phyloP scores from a whole-genome alignment of 208 protist genomes.

The Phytomonas francai region DNA sequence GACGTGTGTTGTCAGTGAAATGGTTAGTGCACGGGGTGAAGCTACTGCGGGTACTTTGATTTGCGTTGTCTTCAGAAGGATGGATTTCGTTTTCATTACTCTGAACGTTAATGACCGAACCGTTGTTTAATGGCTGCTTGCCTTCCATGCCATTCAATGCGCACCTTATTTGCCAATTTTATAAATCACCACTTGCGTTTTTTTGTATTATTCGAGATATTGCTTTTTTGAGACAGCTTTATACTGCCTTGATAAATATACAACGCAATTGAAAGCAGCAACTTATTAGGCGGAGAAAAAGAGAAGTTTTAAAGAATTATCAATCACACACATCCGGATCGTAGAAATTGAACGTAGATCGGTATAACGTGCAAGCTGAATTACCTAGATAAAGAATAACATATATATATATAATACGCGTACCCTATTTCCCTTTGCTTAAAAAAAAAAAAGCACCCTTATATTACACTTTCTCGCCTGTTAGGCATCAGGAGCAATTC shows the following conservation, averaged over 20 bases:
- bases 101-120: not conserved
- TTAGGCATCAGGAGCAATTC: not conserved
- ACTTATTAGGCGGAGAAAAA: not conserved
- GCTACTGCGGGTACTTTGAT: not conserved
- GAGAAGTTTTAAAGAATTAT: not conserved
- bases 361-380: not conserved
- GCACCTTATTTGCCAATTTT: no score
- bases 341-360: not conserved
- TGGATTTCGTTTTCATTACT: not conserved
- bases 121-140: not conserved
- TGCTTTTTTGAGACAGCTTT: not conserved
- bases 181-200: not conserved
- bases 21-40: not conserved
- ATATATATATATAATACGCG: not conserved
- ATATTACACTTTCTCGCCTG: not conserved
- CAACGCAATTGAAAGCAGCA: not conserved
- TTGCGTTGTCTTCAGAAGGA: not conserved
- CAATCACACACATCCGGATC: not conserved
- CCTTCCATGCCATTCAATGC: not conserved
- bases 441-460: not conserved
- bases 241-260: not conserved
- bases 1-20: not conserved
- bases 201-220: not conserved
- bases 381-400: not conserved
- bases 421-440: not conserved